Base-by-base conservation (phyloP, 176 grass and related monocot species). In the Pontederia crassipes region DNA sequence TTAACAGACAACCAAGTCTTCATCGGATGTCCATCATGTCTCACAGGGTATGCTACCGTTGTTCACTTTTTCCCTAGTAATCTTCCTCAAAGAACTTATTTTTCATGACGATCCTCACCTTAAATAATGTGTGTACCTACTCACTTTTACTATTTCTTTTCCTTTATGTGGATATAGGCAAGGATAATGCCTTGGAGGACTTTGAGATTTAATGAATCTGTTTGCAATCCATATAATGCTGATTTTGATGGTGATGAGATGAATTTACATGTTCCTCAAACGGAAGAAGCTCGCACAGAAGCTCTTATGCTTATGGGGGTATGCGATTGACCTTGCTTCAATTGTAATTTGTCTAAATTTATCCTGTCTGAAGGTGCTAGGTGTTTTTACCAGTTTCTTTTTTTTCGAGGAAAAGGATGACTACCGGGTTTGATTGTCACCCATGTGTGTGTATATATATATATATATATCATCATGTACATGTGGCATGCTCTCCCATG, bases 11-110 rank as follows among this genome's bases (percentile, higher is more conserved):
- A 57, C 91, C 91, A 3, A 96, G 91, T 65, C 78, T 96, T 72
- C 91, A 96, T 82, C 87, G 86, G 80, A 96, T 96, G 91, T 96
- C 91, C 59, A 96, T 96, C 70, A 96, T 96, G 91, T 90, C 52
- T 48, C 91, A 96, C 72, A 79, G 86, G 72, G 91, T 90, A 82
- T 40, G 32, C 6, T 40, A 40, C 32, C 32, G 6, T 3, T 40
- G 32, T 40, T 40, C 6, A 40, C 32, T 40, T 40, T 24, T 40
- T 40, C 0, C 32, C 6, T 40, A 3, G 6, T 40, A 4, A 40
- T 40, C 32, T 40, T 40, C 32, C 32, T 40, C 32, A 40, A 40
- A 40, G 2, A 40, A 40, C 32, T 40, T 40, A 40, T 40, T 40
- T 7, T 40, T 40, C 32, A 40, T 28, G 32, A 18, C 77, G 45